Base-by-base conservation (phyloP, 2,329 filamentous ascomycete species). In the Colletotrichum liaoningense region DNA sequence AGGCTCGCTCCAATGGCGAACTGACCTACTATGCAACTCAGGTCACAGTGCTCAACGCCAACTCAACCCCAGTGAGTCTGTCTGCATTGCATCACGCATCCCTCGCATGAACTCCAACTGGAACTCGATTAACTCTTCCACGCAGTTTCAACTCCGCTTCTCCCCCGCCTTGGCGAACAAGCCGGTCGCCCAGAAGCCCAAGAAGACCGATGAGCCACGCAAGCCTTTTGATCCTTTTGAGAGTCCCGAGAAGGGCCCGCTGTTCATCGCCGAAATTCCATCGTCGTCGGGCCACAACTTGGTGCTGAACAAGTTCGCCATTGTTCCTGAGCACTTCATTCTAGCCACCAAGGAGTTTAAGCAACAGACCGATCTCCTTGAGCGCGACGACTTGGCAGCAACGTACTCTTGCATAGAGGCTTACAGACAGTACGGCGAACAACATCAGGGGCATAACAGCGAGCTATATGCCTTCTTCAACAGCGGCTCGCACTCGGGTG, bases 301-400 rank as follows among this genome's bases (percentile, higher is more conserved):
- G 55, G 89, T 95, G 1, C 84, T 95, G 54, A 95, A 95, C 85
- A 95, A 94, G 81, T 95, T 93, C 77, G 92, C 93, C 62, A 83
- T 95, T 62, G 91, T 93, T 6, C 88, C 89, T 0, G 87, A 91
- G 77, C 93, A 95, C 82, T 93, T 93, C 79, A 93, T 95, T 76
- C 86, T 95, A 60, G 89, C 90, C 0, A 95, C 93, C 0, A 88
- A 83, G n/a, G 80, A 83, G 1, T 91, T 91, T 79, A 89, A 90
- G 78, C 83, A 84, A n/a, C 93, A 95, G 84, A 91, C 89, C 1
- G 84, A 92, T 75, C 78, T 92, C 5, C 85, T 95, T 1, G 91
- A 92, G 63, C 80, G 83, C 14, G 83, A 83, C 30, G 93, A 94
- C 77, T 82, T 94, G 33, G 88, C 84, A 16, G 89, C 89, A 0